Percentiles rank a stretch among this genome's conserved stretches.
Conservation (phyloP, 352 stramenopile species). For the Globisporangium emineosum region DNA sequence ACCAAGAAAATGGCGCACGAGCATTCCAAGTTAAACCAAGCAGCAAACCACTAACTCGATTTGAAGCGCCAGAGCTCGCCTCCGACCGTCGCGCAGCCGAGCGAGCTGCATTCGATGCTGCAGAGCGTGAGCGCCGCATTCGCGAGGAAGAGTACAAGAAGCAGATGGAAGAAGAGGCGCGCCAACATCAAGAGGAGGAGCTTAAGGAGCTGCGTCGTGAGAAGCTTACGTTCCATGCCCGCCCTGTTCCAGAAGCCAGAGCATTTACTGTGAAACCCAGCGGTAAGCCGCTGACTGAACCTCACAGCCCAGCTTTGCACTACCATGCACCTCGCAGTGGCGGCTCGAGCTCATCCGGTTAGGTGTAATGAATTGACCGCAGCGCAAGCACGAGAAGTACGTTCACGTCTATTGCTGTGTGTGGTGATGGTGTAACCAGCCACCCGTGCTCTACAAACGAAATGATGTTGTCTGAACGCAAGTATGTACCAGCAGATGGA, state of each 20-base stretch:
- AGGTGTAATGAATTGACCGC: not conserved
- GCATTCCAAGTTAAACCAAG: slow-evolving; percentile 29
- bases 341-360: slow-evolving; percentile 1
- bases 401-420: not conserved
- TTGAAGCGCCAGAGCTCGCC: slow-evolving; percentile 54
- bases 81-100: slow-evolving; percentile 59
- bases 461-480: not conserved
- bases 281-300: slow-evolving; percentile 46
- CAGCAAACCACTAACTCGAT: slow-evolving; percentile 38
- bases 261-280: slow-evolving; percentile 49
- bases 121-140: slow-evolving; percentile 62
- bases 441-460: not conserved
- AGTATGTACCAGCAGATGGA: slow-evolving; percentile 3
- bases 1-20: slow-evolving; percentile 9
- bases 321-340: slow-evolving; percentile 21
- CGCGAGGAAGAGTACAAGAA: slow-evolving; percentile 60
- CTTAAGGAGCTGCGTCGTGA: slow-evolving; percentile 69
- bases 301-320: slow-evolving; percentile 41
- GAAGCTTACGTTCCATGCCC: slow-evolving; percentile 72
- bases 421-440: not conserved
- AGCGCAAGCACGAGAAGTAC: slow-evolving; percentile 9
- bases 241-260: slow-evolving; percentile 47
- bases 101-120: slow-evolving; percentile 62
- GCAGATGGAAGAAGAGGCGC: slow-evolving; percentile 46
- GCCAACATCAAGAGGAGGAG: slow-evolving; percentile 57